Percentiles rank a stretch among this genome's conserved stretches.
These are phyloP conservation scores for Madurella mycetomatis DNA, from an alignment of 2,329 filamentous ascomycete species.

Conservation along the genomic window DNA sequence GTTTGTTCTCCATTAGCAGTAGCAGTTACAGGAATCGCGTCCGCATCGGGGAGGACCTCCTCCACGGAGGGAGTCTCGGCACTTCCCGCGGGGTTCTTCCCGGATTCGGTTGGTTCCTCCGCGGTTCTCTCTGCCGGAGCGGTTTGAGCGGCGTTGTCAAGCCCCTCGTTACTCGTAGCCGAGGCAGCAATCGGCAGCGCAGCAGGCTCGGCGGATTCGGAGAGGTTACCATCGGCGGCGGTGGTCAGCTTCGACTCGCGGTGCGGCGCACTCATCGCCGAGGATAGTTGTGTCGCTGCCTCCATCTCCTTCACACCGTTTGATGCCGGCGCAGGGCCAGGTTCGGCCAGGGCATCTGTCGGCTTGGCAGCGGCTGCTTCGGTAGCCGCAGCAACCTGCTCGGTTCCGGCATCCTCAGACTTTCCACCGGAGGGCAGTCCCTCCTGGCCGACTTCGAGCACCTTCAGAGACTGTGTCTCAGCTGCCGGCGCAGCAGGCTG, in stretches of 20 bases:
- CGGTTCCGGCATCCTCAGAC: neutral
- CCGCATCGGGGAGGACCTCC: too few species aligned
- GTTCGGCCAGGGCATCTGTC: neutral
- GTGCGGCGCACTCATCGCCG: neutral
- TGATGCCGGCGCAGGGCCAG: neutral
- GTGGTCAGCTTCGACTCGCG: neutral
- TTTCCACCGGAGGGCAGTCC: neutral
- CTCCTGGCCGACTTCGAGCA: neutral
- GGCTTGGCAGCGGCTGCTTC: neutral
- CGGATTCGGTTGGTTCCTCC: neutral
- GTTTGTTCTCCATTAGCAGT: constrained; percentile 3
- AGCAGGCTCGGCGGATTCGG: constrained; percentile 5
- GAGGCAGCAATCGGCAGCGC: neutral
- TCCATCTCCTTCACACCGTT: neutral
- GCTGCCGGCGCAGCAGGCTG: constrained; percentile 8
- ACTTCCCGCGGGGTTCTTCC: neutral
- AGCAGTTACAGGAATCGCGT: neutral
- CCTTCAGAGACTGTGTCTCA: neutral
- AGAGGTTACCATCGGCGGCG: neutral
- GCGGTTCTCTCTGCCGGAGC: neutral
- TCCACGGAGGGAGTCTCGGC: neutral
- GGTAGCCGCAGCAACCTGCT: neutral
- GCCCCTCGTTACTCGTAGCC: neutral
- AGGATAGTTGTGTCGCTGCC: neutral
- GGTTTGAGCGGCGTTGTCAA: neutral